phyloP scores from a whole-genome alignment of 2,329 filamentous ascomycete species.

The Plectosphaerella cucumerina region DNA sequence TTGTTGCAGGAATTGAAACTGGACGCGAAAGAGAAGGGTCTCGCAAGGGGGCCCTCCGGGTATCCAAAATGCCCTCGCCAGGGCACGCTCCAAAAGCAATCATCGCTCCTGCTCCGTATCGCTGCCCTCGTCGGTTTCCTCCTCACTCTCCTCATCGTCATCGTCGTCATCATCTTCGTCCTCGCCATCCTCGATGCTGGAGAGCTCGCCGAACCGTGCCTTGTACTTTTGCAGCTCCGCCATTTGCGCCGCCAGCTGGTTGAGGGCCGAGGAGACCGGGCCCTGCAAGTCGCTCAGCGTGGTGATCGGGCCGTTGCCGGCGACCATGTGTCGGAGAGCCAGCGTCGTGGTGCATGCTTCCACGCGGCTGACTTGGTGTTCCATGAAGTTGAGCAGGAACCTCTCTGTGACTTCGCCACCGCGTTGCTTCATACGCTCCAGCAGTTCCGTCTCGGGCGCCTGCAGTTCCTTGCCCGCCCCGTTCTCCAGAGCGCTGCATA shows the following conservation, averaged over 20 bases:
- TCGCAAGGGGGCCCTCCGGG: neutral
- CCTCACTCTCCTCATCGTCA: conserved; percentile 17
- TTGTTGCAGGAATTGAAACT: no score
- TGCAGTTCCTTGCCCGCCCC: conserved; percentile 60
- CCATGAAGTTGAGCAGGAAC: conserved; percentile 84
- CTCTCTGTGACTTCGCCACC: conserved; percentile 85
- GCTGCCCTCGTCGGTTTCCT: conserved; percentile 15
- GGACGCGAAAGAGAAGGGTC: no score
- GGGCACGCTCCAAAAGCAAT: neutral
- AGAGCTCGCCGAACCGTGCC: conserved; percentile 43
- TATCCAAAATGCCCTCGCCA: neutral
- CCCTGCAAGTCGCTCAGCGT: conserved; percentile 69
- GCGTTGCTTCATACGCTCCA: conserved; percentile 62
- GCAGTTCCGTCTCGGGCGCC: conserved; percentile 75
- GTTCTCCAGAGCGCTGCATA: conserved; percentile 84
- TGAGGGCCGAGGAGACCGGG: conserved; percentile 71
- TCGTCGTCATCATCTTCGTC: conserved; percentile 26
- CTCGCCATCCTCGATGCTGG: conserved; percentile 18
- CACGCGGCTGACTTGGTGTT: conserved; percentile 92
- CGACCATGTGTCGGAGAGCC: conserved; percentile 71
- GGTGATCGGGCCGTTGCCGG: conserved; percentile 58
- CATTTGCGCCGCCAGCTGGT: conserved; percentile 56
- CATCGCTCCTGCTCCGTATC: conserved; percentile 23
- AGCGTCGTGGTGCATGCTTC: conserved; percentile 86
- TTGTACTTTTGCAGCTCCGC: conserved; percentile 61